Evolutionary conservation across 192 early-diverging fungal species (phyloP), one percentile per base, ranked within the genome.

Genomic region (Cladochytrium replicatum): DNA sequence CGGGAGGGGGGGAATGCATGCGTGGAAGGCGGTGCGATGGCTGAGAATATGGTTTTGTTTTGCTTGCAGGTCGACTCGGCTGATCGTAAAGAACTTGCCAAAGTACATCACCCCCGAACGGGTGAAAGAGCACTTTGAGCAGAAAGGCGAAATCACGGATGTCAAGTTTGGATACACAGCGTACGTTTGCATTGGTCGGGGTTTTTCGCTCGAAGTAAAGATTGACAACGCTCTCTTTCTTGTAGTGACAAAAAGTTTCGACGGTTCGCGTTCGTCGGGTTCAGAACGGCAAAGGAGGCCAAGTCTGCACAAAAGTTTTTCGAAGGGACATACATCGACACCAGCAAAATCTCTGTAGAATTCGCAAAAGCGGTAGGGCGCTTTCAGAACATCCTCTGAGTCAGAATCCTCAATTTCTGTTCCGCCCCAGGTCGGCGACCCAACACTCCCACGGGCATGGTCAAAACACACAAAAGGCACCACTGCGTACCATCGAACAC

Each of bases 61-160:
- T n/a, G 32, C n/a, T 34, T n/a, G 32, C 9, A 25, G 43, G 29
- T 6, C 41, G 56, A 68, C 84, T 19, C 85, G 95, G 39, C 75
- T 99, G 24, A 86, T 99, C 56, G 86, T 99, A 50, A 94, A 92
- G 59, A 93, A 93, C 70, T 73, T 99, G n/a, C 95, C 95, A 43
- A 91, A 89, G 62, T 73, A 92, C 58, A 67, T 90, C 26, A 81
- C 76, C 9, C 77, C 86, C 32, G 83, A 91, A 21, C 77, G 89
- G 48, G 80, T 99, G 54, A 75, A 82, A 28, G 83, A 83, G 42
- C 89, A 91, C 64, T 96, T 99, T 70, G 72, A 72, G 27, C 43
- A 72, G 21, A 81, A 83, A 45, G 90, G 88, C 34, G 81, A 86
- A 60, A 32, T 99, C 4, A 99, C 95, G 0, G 95, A 99, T 56